These are phyloP conservation scores for Monilinia aucupariae DNA, from an alignment of 2,329 filamentous ascomycete genomes.

Conservation along the genomic window DNA sequence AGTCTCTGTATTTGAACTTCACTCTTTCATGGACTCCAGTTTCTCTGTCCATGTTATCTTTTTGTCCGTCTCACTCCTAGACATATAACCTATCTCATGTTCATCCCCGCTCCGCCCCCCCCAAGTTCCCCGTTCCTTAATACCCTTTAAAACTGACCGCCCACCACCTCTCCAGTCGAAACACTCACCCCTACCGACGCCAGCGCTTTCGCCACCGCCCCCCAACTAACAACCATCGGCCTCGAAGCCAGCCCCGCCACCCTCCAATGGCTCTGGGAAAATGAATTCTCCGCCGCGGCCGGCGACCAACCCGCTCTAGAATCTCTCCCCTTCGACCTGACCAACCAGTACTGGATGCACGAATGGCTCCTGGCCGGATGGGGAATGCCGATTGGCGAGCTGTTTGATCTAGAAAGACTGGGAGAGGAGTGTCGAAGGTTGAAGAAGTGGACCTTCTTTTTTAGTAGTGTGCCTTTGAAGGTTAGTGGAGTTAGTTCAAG, in stretches of 20 bases:
- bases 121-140: not conserved
- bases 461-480: constrained; percentile 55
- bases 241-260: not conserved
- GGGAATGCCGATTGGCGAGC: constrained; percentile 47
- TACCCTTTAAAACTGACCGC: not conserved
- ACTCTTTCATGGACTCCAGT: constrained; percentile 25
- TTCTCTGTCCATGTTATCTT: not conserved
- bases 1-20: constrained; percentile 22
- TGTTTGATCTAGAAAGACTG: constrained; percentile 43
- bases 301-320: constrained; percentile 43
- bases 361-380: constrained; percentile 45
- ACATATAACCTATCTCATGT: not conserved
- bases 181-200: not conserved
- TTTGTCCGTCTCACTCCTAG: not conserved
- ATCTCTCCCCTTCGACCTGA: constrained; percentile 35
- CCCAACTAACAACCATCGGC: not conserved
- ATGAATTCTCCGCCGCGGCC: constrained; percentile 42
- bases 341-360: constrained; percentile 29
- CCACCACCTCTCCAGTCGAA: not conserved
- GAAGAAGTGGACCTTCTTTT: constrained; percentile 54
- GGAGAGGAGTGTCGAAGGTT: constrained; percentile 47
- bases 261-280: constrained; percentile 34
- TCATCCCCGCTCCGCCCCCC: too few relatives aligned
- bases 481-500: constrained; percentile 44
- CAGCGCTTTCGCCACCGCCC: not conserved